Evolutionary conservation across 805 yeast genomes (phyloP).

Genomic region (Yarrowia sp.): DNA sequence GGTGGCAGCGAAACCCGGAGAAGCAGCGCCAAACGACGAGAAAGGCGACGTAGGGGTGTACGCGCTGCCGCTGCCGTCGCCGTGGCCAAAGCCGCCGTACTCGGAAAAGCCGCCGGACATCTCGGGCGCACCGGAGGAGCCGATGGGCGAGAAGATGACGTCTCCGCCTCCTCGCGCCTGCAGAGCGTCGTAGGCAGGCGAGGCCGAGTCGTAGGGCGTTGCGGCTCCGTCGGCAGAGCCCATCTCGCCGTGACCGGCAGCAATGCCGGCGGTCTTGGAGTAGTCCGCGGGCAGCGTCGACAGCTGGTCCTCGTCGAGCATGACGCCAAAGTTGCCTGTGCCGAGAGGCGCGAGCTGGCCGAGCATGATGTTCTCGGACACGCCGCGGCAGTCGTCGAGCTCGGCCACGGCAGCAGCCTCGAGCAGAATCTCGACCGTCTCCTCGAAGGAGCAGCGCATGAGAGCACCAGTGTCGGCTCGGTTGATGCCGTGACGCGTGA

Average conservation of each 20-base stretch:
- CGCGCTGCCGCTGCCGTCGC: conserved; percentile 49
- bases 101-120: conserved; percentile 85
- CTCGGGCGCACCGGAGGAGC: conserved; percentile 77
- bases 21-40: conserved; percentile 59
- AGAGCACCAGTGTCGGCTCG: conserved; percentile 98
- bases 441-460: conserved; percentile 99
- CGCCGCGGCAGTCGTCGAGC: conserved; percentile 97
- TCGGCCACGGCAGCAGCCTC: conserved; percentile 99
- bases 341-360: conserved; percentile 99
- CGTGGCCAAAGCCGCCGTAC: conserved; percentile 63
- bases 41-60: conserved; percentile 75
- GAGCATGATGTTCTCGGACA: conserved; percentile 93
- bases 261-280: conserved; percentile 33
- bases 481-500: conserved; percentile 98
- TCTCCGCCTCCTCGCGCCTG: conserved; percentile 55
- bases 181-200: conserved; percentile 45
- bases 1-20: conserved; percentile 51
- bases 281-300: conserved; percentile 57
- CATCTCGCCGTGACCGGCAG: conserved; percentile 42
- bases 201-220: conserved; percentile 78
- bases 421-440: conserved; percentile 93
- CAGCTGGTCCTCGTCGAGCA: conserved; percentile 87
- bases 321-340: conserved; percentile 95
- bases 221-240: conserved; percentile 74
- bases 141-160: conserved; percentile 80